Evolutionary conservation across 495 filamentous ascomycete species (phyloP).

Genomic region (Neohortaea acidophila): DNA sequence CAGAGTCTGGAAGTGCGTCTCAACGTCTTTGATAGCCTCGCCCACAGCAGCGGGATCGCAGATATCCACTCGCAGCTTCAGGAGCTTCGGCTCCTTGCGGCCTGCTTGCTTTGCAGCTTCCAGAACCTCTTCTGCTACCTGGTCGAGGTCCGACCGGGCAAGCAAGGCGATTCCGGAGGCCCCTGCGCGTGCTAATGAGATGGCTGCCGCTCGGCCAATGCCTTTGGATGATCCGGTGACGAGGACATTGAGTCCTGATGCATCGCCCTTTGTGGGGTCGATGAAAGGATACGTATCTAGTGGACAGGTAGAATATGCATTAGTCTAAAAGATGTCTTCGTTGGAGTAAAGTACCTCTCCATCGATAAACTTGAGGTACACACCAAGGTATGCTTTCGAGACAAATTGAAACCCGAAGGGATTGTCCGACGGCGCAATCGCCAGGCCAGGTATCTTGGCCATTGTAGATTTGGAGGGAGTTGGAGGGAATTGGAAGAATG

Average conservation of each 20-base stretch:
- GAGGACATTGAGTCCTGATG: conserved; percentile 18
- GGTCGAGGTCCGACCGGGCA: conserved; percentile 30
- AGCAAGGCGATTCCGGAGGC: conserved; percentile 20
- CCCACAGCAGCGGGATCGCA: conserved; percentile 27
- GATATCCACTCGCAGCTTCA: conserved; percentile 32
- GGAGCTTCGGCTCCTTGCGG: conserved; percentile 26
- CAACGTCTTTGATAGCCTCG: conserved; percentile 21
- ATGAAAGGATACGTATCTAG: conserved; percentile 23
- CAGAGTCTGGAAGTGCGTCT: conserved; percentile 24
- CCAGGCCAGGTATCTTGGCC: no score
- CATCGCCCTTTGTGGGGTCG: conserved; percentile 12
- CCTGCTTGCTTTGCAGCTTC: conserved; percentile 26
- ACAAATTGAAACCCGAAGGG: no score
- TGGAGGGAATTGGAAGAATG: no score
- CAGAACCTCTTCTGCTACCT: conserved; percentile 26
- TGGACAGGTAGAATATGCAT: no score
- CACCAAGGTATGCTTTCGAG: no score
- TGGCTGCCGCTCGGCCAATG: conserved; percentile 19
- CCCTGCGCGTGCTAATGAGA: conserved; percentile 20
- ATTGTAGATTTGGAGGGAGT: no score
- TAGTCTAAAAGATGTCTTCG: no score
- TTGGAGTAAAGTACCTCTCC: no score
- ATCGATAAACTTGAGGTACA: no score
- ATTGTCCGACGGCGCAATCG: no score
- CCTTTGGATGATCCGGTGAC: conserved; percentile 23